Conservation (phyloP, 2,329 filamentous ascomycete genomes). For the Nannizzia gypsea region DNA sequence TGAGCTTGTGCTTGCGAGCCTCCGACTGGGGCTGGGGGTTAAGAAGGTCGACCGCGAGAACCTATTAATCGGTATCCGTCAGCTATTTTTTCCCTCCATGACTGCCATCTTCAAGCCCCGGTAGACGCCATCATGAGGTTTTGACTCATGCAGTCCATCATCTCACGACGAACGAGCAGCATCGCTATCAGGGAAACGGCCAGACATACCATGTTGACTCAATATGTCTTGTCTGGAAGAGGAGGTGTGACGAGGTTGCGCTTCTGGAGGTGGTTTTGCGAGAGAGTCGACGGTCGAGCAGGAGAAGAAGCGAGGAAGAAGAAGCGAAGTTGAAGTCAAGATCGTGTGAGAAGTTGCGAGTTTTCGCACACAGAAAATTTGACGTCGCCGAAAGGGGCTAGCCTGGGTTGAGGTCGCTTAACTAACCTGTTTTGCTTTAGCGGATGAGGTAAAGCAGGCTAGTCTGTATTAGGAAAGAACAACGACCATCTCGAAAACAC, state of each 20-base stretch:
- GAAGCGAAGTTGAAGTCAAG: conserved; percentile 10
- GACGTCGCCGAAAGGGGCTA: neutral
- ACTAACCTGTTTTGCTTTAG: neutral
- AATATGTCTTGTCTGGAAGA: conserved; percentile 16
- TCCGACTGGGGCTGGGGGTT: conserved; percentile 97
- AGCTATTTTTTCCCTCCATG: conserved; percentile 1
- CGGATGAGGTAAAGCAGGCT: neutral
- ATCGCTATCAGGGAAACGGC: neutral
- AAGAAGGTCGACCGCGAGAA: conserved; percentile 99
- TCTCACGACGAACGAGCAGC: neutral
- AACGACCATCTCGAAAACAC: neutral
- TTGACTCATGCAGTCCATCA: neutral
- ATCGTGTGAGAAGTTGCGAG: conserved; percentile 3
- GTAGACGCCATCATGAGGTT: neutral
- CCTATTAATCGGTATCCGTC: conserved; percentile 42
- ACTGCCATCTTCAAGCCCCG: neutral
- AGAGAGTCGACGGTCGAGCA: conserved; percentile 15
- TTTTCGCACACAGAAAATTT: neutral
- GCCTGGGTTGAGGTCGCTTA: neutral
- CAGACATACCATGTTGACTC: conserved; percentile 33
- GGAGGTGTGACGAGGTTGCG: conserved; percentile 18
- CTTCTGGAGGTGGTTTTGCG: conserved; percentile 29
- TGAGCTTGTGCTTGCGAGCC: conserved; percentile 99
- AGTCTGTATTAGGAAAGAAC: neutral
- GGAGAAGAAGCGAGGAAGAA: conserved; percentile 25